phyloP scores from a whole-genome alignment of 768 basidiomycete genomes.

The Boletus reticulatus region DNA sequence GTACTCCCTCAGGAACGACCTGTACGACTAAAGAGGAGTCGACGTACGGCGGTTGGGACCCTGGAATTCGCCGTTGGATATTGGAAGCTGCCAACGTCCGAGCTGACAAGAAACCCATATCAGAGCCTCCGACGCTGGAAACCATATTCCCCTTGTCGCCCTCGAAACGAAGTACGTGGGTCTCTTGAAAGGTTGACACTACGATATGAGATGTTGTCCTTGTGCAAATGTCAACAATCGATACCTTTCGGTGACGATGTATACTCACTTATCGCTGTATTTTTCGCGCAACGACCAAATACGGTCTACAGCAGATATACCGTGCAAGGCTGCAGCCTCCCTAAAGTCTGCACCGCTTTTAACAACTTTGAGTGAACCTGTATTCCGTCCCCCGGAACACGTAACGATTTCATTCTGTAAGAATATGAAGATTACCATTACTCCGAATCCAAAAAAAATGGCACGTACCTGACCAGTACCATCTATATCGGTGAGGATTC shows the following conservation, averaged over 20 bases:
- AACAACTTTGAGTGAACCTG: constrained; percentile 74
- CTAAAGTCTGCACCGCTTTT: constrained; percentile 81
- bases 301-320: constrained; percentile 52
- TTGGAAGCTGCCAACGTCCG: constrained; percentile 68
- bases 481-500: constrained; percentile 70
- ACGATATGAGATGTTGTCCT: constrained; percentile 59
- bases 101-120: constrained; percentile 47
- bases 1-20: constrained; percentile 58
- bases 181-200: constrained; percentile 56
- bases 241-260: background rate
- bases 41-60: constrained; percentile 30
- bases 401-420: constrained; percentile 76
- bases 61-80: constrained; percentile 36
- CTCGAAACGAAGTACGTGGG: constrained; percentile 53
- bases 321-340: constrained; percentile 57
- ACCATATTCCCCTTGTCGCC: constrained; percentile 15
- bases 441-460: background rate
- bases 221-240: background rate
- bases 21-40: constrained; percentile 66
- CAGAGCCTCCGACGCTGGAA: constrained; percentile 33
- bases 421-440: background rate
- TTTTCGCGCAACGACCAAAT: constrained; percentile 60
- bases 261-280: constrained; percentile 49
- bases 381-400: constrained; percentile 77
- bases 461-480: constrained; percentile 61